These are phyloP conservation scores for Pythium brachiatum DNA, from an alignment of 352 stramenopile species.

Conservation along the genomic window DNA sequence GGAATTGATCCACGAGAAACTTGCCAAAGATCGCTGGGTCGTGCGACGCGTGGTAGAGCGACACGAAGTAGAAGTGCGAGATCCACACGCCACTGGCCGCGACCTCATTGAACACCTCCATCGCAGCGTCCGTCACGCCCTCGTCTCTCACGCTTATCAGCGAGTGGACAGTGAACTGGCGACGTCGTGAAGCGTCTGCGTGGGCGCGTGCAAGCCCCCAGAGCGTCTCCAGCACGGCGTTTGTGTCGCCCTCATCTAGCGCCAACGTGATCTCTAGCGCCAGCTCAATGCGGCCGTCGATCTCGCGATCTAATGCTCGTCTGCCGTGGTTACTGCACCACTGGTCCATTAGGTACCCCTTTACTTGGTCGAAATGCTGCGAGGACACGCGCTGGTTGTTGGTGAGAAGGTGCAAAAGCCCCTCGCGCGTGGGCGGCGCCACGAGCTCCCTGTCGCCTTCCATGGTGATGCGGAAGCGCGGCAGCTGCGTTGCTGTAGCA, in stretches of 20 bases:
- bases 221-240: too few species aligned
- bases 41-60: too few species aligned
- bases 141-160: too few species aligned
- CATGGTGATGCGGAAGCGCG: not conserved
- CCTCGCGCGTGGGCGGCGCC: not conserved
- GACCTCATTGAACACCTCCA: too few species aligned
- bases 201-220: too few species aligned
- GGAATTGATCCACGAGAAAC: slow-evolving; percentile 13
- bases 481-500: not conserved
- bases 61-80: too few species aligned
- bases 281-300: not conserved
- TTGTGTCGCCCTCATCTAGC: too few species aligned
- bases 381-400: not conserved
- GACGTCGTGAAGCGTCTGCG: too few species aligned
- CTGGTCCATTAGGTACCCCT: not conserved
- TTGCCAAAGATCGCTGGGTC: not conserved
- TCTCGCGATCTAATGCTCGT: not conserved
- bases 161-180: too few species aligned
- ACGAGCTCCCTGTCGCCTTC: too few species aligned
- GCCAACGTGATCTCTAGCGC: not conserved
- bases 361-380: not conserved
- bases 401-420: not conserved
- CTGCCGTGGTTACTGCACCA: not conserved
- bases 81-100: too few species aligned
- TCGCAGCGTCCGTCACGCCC: too few species aligned